These are phyloP conservation scores for Elongisporangium prolatum DNA, from an alignment of 352 stramenopile genomes.

Conservation along the genomic window DNA sequence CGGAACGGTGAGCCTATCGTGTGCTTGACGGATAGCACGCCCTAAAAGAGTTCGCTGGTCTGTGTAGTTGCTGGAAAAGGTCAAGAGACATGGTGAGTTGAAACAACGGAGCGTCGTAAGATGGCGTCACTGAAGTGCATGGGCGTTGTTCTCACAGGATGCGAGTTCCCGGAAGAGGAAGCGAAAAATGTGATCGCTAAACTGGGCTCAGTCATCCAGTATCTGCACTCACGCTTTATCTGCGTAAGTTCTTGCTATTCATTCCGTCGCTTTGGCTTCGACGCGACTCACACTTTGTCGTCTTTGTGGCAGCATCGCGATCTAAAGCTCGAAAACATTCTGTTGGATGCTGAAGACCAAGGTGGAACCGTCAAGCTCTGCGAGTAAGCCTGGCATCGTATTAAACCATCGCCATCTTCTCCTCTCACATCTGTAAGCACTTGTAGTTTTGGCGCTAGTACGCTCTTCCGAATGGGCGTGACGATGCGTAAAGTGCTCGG, in stretches of 20 bases:
- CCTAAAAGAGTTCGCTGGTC: too few relatives aligned
- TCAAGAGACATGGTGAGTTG: conserved; percentile 32
- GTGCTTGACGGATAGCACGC: too few relatives aligned
- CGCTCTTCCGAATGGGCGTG: conserved; percentile 67
- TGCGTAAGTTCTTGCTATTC: conserved; percentile 42
- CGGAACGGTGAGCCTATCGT: conserved; percentile 38
- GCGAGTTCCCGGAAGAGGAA: conserved; percentile 45
- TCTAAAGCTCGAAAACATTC: conserved; percentile 79
- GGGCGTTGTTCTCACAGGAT: conserved; percentile 2
- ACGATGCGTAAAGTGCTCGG: conserved; percentile 78
- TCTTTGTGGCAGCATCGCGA: conserved; percentile 50
- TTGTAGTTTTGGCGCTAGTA: conserved; percentile 69
- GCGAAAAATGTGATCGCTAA: conserved; percentile 58
- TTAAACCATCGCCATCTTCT: neutral
- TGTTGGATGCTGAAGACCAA: conserved; percentile 49
- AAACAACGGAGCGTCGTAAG: neutral
- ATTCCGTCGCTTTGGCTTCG: neutral
- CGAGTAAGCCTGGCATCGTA: conserved; percentile 38
- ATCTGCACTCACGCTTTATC: conserved; percentile 78
- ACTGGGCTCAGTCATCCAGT: conserved; percentile 73
- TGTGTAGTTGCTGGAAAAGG: conserved; percentile 48
- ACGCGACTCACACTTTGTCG: neutral
- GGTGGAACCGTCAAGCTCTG: conserved; percentile 71
- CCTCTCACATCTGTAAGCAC: neutral
- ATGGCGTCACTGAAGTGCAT: neutral